Evolutionary conservation across 2,329 filamentous ascomycete species (phyloP).

Genomic region (Graphilbum fragrans): DNA sequence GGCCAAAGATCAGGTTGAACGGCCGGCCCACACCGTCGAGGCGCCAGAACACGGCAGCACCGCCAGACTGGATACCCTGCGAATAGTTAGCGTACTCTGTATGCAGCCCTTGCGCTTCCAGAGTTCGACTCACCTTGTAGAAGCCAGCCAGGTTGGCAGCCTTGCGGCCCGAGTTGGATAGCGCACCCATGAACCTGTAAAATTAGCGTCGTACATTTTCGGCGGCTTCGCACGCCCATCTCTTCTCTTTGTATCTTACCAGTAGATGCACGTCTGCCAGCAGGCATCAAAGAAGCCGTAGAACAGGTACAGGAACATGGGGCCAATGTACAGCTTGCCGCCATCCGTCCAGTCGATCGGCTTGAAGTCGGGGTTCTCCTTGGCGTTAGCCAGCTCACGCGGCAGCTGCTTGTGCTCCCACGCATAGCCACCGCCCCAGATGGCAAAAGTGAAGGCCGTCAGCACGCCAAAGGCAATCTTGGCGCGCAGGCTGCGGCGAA

Average conservation of each 20-base stretch:
- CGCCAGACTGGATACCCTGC: constrained; percentile 70
- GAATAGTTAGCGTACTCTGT: too few species aligned
- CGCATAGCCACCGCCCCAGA: constrained; percentile 76
- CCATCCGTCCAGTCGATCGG: constrained; percentile 52
- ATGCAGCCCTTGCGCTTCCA: neutral
- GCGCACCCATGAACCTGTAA: constrained; percentile 72
- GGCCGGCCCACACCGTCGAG: constrained; percentile 50
- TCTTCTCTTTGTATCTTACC: constrained; percentile 36
- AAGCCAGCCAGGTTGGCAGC: constrained; percentile 72
- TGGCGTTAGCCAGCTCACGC: constrained; percentile 23
- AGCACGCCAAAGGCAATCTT: constrained; percentile 50
- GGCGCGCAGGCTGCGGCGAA: constrained; percentile 57
- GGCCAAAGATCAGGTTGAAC: constrained; percentile 61
- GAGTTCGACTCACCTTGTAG: constrained; percentile 8
- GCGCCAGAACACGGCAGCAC: constrained; percentile 63
- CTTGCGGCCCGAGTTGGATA: constrained; percentile 87
- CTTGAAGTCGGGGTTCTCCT: constrained; percentile 10
- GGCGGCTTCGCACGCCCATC: too few species aligned
- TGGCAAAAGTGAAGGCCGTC: constrained; percentile 57
- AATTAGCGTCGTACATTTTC: neutral
- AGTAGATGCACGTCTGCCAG: constrained; percentile 87
- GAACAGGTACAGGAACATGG: constrained; percentile 83
- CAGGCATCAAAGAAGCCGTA: constrained; percentile 82
- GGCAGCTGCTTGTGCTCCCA: constrained; percentile 54
- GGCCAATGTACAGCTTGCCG: constrained; percentile 51